phyloP scores from a whole-genome alignment of 352 stramenopile species.

The Pythium insidiosum region DNA sequence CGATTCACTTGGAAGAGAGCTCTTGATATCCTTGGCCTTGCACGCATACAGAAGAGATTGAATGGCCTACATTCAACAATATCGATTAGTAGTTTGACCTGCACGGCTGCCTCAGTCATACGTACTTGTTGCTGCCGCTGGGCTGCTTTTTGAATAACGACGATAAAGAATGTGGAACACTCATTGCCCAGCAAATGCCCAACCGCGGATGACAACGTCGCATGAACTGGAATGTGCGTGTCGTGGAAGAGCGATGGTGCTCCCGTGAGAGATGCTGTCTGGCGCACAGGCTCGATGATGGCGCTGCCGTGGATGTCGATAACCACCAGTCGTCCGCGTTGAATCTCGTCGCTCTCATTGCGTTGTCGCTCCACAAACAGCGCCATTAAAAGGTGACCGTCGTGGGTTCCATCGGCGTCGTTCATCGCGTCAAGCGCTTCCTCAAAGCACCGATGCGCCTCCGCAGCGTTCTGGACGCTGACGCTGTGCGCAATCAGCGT shows the following conservation, averaged over 20 bases:
- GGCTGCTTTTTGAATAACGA: slow-evolving; percentile 47
- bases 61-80: slow-evolving; percentile 35
- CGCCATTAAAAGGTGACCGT: slow-evolving; percentile 29
- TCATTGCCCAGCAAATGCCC: slow-evolving; percentile 37
- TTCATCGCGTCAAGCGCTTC: slow-evolving; percentile 10
- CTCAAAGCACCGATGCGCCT: slow-evolving; percentile 26
- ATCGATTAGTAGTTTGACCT: too few species aligned
- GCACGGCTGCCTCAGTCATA: too few species aligned
- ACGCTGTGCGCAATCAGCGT: slow-evolving; percentile 19
- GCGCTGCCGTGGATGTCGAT: slow-evolving; percentile 40
- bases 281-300: slow-evolving; percentile 28
- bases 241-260: slow-evolving; percentile 32
- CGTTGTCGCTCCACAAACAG: slow-evolving; percentile 33
- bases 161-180: slow-evolving; percentile 39
- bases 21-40: slow-evolving; percentile 72
- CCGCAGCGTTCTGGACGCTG: slow-evolving; percentile 18
- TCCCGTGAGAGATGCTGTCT: not conserved
- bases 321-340: slow-evolving; percentile 28
- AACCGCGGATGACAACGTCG: slow-evolving; percentile 28
- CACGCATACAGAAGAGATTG: slow-evolving; percentile 72
- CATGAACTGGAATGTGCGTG: slow-evolving; percentile 46
- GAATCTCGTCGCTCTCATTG: slow-evolving; percentile 12
- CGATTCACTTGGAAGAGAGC: too few species aligned
- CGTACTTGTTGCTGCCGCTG: slow-evolving; percentile 59
- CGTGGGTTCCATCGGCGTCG: not conserved